Evolutionary conservation across 2,329 filamentous ascomycete genomes (phyloP), one percentile per base, ranked within the genome.

Genomic region (Sporothrix sp.): DNA sequence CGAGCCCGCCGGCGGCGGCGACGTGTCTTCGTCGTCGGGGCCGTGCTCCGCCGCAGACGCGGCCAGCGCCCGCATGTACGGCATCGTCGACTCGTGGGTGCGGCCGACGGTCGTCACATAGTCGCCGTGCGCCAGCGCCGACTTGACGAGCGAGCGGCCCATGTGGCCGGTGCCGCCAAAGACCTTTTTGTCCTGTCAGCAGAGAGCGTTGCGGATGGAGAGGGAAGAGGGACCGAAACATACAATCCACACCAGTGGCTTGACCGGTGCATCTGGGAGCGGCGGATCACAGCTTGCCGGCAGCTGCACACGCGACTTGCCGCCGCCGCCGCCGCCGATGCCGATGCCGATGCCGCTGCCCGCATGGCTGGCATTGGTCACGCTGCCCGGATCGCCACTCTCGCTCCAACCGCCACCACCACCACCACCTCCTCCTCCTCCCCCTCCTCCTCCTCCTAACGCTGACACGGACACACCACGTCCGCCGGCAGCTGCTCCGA

Each of bases 161-260:
- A 97, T 95, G 62, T 98, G 93, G 51, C 93, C 93, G n/a, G 90
- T 96, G 44, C 88, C 90, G 44, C 93, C 93, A 67, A 96, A 98
- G 50, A 97, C 74, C 87, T 89, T 54, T 36, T 13, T 53, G 11
- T 6, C 7, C n/a, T 11, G n/a, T 35, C 13, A 25, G 20, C 13
- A 43, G 4, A 39, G 20, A 28, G 2, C 7, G 14, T 18, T 20
- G 0, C n/a, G n/a, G n/a, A n/a, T n/a, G n/a, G n/a, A n/a, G n/a
- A n/a, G n/a, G n/a, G n/a, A n/a, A n/a, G n/a, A n/a, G n/a, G n/a
- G n/a, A n/a, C n/a, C n/a, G n/a, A n/a, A n/a, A n/a, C 81, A 63
- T 73, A 93, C 87, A 63, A 97, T 81, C 91, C 91, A 97, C 69
- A 91, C 84, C 56, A 89, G 78, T 64, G 84, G 85, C 63, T 82